Base-by-base conservation (phyloP, 2,329 filamentous ascomycete species). In the Aureobasidium musti region DNA sequence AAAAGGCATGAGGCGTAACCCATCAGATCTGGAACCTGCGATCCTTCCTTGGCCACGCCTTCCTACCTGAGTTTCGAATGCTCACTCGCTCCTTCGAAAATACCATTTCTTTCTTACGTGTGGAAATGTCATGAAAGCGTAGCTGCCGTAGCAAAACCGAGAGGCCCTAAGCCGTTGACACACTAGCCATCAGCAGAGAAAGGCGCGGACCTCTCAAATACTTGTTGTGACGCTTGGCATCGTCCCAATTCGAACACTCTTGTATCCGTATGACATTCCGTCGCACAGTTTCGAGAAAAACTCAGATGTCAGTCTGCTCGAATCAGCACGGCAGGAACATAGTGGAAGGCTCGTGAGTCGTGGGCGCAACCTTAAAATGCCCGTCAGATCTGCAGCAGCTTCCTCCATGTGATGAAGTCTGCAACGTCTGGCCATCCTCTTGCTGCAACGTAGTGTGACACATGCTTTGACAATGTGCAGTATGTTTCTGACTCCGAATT, bases 161-260 rank as follows among this genome's bases (percentile, higher is more conserved):
- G 23, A 26, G 17, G 30, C 35, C 35, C 53, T 57, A 43, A 57
- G 35, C 43, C 53, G 6, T 23, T 54, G 37, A 57, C 37, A 57
- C 21, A 57, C 53, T 39, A 57, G 53, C 23, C 35, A 57, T 14
- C 53, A 30, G 10, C 23, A 14, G n/a, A 10, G 28, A 1, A 26
- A 30, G 21, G 13, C 17, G 37, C 53, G 37, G 14, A 7, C 17
- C 7, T 17, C 28, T 28, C 35, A 33, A 11, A 13, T 23, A 21
- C 6, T n/a, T 28, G 13, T 21, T 17, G 41, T 3, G 1, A 14
- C 21, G 28, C 21, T 41, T 41, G 53, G 35, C 53, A 28, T 2
- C 53, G 17, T 2, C 43, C 8, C 17, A 41, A 2, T 14, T 23
- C 14, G 53, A 57, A 43, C 17, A 8, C 2, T 14, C 6, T 17